These are phyloP conservation scores for Colletotrichum sojae DNA, from an alignment of 2,329 filamentous ascomycete genomes.

Conservation along the genomic window DNA sequence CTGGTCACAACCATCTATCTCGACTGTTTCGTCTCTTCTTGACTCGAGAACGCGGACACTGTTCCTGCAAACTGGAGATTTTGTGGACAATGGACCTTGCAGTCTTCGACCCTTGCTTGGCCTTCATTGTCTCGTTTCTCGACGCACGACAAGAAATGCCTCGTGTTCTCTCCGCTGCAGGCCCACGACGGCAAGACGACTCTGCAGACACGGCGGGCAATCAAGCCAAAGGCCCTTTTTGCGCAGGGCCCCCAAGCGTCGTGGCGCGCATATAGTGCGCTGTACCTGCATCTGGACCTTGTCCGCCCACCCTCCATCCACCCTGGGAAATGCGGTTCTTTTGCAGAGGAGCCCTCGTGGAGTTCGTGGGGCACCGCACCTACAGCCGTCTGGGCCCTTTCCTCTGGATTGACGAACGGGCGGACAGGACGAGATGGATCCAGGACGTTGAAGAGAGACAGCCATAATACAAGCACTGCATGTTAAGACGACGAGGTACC, in stretches of 20 bases:
- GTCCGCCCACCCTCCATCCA: neutral
- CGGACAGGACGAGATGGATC: conserved; percentile 4
- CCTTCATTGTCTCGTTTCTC: conserved; percentile 7
- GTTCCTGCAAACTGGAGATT: neutral
- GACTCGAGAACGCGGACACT: neutral
- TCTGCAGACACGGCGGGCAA: neutral
- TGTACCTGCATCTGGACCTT: conserved; percentile 28
- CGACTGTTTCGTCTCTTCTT: too few relatives aligned
- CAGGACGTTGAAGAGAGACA: neutral
- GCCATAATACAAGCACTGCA: conserved; percentile 11
- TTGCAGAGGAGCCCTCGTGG: conserved; percentile 7
- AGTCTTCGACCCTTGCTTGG: neutral
- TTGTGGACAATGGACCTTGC: conserved; percentile 1
- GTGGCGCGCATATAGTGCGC: conserved; percentile 19
- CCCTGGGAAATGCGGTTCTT: conserved; percentile 5
- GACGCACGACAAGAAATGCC: neutral
- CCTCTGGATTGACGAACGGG: conserved; percentile 10
- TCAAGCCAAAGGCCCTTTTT: neutral
- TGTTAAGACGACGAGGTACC: conserved; percentile 13
- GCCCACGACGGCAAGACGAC: neutral
- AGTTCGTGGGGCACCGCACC: conserved; percentile 18
- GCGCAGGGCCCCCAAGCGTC: neutral
- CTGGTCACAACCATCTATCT: too few relatives aligned
- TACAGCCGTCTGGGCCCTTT: neutral
- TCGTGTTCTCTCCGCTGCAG: conserved; percentile 18